phyloP scores from a whole-genome alignment of 1,284 basidiomycete species.

The Ustilago bromivora region DNA sequence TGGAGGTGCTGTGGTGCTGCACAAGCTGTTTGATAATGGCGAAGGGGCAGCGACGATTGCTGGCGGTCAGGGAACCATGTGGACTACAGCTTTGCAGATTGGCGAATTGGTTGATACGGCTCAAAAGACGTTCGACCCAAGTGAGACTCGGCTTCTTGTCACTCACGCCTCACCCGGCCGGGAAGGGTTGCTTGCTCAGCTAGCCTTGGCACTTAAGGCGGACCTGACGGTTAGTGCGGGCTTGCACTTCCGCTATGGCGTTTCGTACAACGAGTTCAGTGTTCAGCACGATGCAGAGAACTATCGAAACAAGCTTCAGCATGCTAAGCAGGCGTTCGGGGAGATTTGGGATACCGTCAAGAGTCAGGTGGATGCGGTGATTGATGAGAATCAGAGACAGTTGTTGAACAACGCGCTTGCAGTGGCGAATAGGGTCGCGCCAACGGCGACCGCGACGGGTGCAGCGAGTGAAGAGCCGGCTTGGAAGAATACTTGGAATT shows the following conservation, averaged over 20 bases:
- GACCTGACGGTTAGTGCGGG: constrained; percentile 95
- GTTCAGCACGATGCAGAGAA: constrained; percentile 90
- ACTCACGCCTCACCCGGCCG: constrained; percentile 92
- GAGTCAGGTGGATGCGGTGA: constrained; percentile 87
- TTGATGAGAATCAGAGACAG: constrained; percentile 89
- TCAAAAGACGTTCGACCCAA: constrained; percentile 85
- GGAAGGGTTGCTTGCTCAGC: constrained; percentile 90
- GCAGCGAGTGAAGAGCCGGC: constrained; percentile 80
- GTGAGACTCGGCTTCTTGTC: constrained; percentile 92
- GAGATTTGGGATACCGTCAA: constrained; percentile 95
- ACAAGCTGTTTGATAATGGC: constrained; percentile 98
- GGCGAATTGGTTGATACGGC: constrained; percentile 98
- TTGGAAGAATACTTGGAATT: constrained; percentile 84
- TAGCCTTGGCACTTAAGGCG: constrained; percentile 89
- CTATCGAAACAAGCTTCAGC: constrained; percentile 83
- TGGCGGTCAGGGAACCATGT: constrained; percentile 97
- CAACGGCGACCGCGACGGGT: constrained; percentile 72
- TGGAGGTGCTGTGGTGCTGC: constrained; percentile 92
- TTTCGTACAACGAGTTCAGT: constrained; percentile 96
- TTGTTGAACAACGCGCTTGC: constrained; percentile 89
- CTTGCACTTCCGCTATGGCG: constrained; percentile 95
- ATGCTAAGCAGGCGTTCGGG: constrained; percentile 85
- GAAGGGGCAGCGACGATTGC: constrained; percentile 95
- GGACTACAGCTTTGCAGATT: constrained; percentile 96
- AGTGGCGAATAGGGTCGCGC: constrained; percentile 83